phyloP scores from a whole-genome alignment of 2,329 filamentous ascomycete genomes.

The Fusarium sp. region DNA sequence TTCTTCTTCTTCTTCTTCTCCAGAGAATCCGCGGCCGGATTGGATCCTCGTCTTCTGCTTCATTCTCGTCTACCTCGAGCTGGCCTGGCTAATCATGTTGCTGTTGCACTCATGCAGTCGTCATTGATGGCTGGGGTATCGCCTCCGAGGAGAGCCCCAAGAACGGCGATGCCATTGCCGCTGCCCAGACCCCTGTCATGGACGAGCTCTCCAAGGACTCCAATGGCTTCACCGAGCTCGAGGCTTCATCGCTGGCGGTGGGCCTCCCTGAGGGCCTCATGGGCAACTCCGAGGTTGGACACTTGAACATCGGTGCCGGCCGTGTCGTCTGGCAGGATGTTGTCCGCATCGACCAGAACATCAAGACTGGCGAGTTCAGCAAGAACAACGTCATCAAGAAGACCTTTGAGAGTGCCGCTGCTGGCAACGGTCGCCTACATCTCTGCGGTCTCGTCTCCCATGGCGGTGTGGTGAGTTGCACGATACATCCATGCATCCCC shows the following conservation, averaged over 20 bases:
- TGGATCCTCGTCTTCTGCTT: slow-evolving; percentile 61
- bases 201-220: slow-evolving; percentile 85
- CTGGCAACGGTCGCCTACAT: slow-evolving; percentile 91
- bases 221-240: slow-evolving; percentile 90
- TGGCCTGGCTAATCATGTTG: slow-evolving; percentile 69
- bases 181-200: slow-evolving; percentile 94
- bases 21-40: slow-evolving; percentile 40
- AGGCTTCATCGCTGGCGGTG: slow-evolving; percentile 95
- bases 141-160: slow-evolving; percentile 82
- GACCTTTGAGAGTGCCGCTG: slow-evolving; percentile 82
- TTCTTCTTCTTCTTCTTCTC: not conserved
- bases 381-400: slow-evolving; percentile 80
- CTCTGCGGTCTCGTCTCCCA: slow-evolving; percentile 93
- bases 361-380: slow-evolving; percentile 85
- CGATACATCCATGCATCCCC: not conserved
- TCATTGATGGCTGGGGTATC: slow-evolving; percentile 99
- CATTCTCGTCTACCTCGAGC: slow-evolving; percentile 65
- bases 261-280: slow-evolving; percentile 96
- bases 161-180: slow-evolving; percentile 93
- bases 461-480: slow-evolving; percentile 79
- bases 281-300: slow-evolving; percentile 98
- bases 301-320: slow-evolving; percentile 97
- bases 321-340: slow-evolving; percentile 99
- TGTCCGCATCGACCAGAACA: slow-evolving; percentile 92
- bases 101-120: slow-evolving; percentile 73